These are phyloP conservation scores for Chaetomium cochliodes DNA, from an alignment of 495 filamentous ascomycete species.

Conservation along the genomic window DNA sequence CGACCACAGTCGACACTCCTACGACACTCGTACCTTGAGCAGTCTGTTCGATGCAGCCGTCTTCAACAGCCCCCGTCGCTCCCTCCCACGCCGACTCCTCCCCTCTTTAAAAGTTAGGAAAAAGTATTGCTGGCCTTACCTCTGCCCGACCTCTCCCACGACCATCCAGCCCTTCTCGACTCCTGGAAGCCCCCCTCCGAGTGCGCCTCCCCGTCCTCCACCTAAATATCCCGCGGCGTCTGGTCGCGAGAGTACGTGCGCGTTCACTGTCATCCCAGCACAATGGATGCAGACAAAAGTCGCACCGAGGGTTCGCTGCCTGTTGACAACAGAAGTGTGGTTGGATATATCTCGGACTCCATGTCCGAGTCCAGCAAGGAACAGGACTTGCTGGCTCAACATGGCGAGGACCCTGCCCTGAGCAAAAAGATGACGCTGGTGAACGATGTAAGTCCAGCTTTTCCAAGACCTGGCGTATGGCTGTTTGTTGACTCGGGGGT, in stretches of 20 bases:
- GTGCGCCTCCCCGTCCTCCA: background rate
- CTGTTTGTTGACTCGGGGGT: background rate
- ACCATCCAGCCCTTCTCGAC: background rate
- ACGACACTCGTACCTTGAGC: too few relatives aligned
- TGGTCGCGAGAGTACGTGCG: background rate
- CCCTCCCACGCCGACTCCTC: background rate
- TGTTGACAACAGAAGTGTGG: background rate
- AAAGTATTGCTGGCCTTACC: too few relatives aligned
- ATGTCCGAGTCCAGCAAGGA: conserved; percentile 15
- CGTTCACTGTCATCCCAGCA: background rate
- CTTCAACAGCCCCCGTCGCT: background rate
- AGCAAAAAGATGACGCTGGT: conserved; percentile 63
- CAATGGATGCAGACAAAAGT: background rate
- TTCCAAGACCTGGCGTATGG: too few relatives aligned
- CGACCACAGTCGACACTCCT: too few relatives aligned
- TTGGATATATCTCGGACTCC: conserved; percentile 1
- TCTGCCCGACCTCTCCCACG: too few relatives aligned
- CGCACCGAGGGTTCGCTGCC: background rate
- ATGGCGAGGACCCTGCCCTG: conserved; percentile 61
- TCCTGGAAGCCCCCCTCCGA: background rate
- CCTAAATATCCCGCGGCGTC: background rate
- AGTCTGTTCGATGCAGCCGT: background rate
- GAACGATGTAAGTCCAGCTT: background rate
- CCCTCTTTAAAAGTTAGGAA: background rate
- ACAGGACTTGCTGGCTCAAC: conserved; percentile 50